Conservation (phyloP, 345 rosid species). For the Leavenworthia alabamica region DNA sequence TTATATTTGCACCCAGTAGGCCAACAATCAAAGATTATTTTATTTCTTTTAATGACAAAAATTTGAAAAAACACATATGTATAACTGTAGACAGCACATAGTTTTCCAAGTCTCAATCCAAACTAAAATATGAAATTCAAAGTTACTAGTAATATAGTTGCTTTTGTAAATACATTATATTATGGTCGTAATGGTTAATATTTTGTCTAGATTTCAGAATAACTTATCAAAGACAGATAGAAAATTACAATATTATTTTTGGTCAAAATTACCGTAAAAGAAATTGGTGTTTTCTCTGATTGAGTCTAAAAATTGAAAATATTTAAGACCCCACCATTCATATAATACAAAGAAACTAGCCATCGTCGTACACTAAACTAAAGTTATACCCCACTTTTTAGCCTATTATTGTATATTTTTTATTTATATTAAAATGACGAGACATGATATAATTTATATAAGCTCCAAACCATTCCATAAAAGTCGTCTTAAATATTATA, state of each 20-base stretch:
- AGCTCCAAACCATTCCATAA: constrained; percentile 2
- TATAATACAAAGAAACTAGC: not conserved
- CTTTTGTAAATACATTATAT: not conserved
- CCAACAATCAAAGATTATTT: not conserved
- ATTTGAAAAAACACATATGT: too few species aligned
- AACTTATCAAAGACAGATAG: not conserved
- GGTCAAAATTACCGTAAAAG: not conserved
- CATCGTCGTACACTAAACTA: constrained; percentile 4
- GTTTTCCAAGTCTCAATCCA: too few species aligned
- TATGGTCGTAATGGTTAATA: not conserved
- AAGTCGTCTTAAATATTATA: not conserved
- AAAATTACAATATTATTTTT: not conserved
- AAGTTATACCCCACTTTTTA: constrained; percentile 5
- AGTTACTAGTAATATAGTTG: not conserved
- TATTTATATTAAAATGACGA: not conserved
- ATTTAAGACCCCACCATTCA: constrained; percentile 11
- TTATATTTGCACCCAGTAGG: not conserved
- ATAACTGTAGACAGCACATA: too few species aligned
- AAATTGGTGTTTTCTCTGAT: not conserved
- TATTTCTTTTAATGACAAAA: not conserved
- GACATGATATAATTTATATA: not conserved
- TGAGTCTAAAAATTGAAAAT: not conserved
- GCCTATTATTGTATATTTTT: not conserved
- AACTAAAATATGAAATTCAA: not conserved
- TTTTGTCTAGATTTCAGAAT: not conserved